These are phyloP conservation scores for Chrysoporthe cubensis DNA, from an alignment of 2,329 filamentous ascomycete species.

Conservation along the genomic window DNA sequence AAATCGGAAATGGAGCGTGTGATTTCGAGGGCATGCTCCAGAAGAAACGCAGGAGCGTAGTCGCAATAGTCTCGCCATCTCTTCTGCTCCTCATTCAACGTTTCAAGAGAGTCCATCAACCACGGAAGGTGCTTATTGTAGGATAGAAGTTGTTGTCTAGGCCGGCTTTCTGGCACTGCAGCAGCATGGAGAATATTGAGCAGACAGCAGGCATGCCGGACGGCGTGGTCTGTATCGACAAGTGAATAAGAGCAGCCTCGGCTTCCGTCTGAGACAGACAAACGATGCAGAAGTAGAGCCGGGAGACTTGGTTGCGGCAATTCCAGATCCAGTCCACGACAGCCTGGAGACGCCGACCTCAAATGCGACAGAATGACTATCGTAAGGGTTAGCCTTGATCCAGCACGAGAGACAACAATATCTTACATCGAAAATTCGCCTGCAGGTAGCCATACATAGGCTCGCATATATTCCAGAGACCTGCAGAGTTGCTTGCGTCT, in stretches of 20 bases:
- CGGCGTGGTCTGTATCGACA: slow-evolving; percentile 45
- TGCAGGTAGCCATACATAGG: slow-evolving; percentile 54
- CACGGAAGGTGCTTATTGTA: slow-evolving; percentile 50
- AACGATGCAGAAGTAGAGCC: slow-evolving; percentile 37
- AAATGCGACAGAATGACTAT: slow-evolving; percentile 33
- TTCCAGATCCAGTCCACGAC: slow-evolving; percentile 32
- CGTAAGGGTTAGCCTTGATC: slow-evolving; percentile 12
- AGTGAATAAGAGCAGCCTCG: slow-evolving; percentile 47
- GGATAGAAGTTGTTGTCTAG: slow-evolving; percentile 38
- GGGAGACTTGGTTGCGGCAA: slow-evolving; percentile 44
- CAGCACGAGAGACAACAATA: slow-evolving; percentile 36
- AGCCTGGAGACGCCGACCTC: slow-evolving; percentile 10
- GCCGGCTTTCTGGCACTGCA: slow-evolving; percentile 40
- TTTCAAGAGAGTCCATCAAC: slow-evolving; percentile 54
- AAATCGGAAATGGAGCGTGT: slow-evolving; percentile 18
- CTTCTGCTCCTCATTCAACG: slow-evolving; percentile 46
- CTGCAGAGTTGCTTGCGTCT: slow-evolving; percentile 46
- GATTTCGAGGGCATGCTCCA: slow-evolving; percentile 42
- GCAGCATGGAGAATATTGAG: slow-evolving; percentile 49
- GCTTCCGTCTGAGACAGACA: slow-evolving; percentile 30
- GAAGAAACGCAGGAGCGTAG: slow-evolving; percentile 39
- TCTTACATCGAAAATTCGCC: slow-evolving; percentile 49
- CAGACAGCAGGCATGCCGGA: slow-evolving; percentile 51
- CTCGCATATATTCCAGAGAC: slow-evolving; percentile 53
- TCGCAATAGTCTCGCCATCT: slow-evolving; percentile 41